Evolutionary conservation across 352 stramenopile species (phyloP).

Genomic region (Thraustochytrium striatum): DNA sequence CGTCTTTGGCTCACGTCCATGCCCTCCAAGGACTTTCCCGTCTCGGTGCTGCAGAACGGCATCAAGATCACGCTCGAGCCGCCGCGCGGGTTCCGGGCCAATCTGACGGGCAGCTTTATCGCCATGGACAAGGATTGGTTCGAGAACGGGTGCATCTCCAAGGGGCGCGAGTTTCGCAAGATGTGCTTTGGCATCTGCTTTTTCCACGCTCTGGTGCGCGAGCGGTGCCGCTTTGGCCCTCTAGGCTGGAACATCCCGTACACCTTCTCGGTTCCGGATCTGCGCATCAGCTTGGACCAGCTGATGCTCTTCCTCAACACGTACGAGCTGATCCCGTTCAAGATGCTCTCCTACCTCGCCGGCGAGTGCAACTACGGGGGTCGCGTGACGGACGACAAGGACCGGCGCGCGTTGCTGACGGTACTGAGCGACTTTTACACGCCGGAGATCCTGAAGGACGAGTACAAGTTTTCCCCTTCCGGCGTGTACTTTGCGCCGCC

Average conservation of each 20-base stretch:
- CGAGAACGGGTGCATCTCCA: constrained; percentile 40
- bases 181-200: constrained; percentile 89
- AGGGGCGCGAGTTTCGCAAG: constrained; percentile 74
- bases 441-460: constrained; percentile 67
- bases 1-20: constrained; percentile 88
- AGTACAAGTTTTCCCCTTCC: constrained; percentile 73
- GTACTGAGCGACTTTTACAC: constrained; percentile 84
- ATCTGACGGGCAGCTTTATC: constrained; percentile 83
- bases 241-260: constrained; percentile 95
- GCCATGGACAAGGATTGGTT: constrained; percentile 58
- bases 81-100: constrained; percentile 85
- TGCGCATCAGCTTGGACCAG: constrained; percentile 70
- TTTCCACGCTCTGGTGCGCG: constrained; percentile 86
- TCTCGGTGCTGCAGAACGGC: constrained; percentile 75
- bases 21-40: constrained; percentile 83
- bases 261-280: constrained; percentile 91
- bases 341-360: constrained; percentile 62
- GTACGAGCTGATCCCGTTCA: constrained; percentile 72
- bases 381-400: constrained; percentile 89
- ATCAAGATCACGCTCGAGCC: constrained; percentile 93
- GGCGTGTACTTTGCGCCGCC: constrained; percentile 75
- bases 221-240: constrained; percentile 86
- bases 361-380: constrained; percentile 91
- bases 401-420: constrained; percentile 78
- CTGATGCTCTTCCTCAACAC: constrained; percentile 66